Evolutionary conservation across 345 rosid species (phyloP).

Genomic region (Pseudoturritis turrita): DNA sequence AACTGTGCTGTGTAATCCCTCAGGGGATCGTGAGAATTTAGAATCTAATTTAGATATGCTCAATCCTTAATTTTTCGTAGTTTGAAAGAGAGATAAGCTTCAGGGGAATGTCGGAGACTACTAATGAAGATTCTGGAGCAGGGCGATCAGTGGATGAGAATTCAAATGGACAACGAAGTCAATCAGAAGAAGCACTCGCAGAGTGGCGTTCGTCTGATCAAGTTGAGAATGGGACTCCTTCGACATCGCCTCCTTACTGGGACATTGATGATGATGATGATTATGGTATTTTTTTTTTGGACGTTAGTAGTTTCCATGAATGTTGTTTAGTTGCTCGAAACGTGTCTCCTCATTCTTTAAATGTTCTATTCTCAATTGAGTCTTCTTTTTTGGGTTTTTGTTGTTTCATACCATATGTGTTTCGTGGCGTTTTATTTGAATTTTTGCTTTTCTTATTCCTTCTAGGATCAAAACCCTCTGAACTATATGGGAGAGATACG

Average conservation of each 20-base stretch:
- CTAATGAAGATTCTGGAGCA: constrained; percentile 61
- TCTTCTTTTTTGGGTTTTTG: not conserved
- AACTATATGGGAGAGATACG: constrained; percentile 69
- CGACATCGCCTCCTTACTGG: constrained; percentile 88
- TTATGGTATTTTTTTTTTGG: constrained; percentile 42
- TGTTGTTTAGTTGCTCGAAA: not conserved
- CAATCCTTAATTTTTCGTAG: not conserved
- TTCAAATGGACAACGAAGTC: constrained; percentile 53
- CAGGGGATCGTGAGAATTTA: not conserved
- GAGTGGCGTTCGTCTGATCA: constrained; percentile 96
- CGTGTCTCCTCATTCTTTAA: not conserved
- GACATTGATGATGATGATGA: constrained; percentile 77
- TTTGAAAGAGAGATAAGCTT: constrained; percentile 35
- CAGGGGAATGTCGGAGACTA: constrained; percentile 63
- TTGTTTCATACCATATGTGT: not conserved
- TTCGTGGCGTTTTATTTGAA: not conserved
- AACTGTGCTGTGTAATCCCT: not conserved
- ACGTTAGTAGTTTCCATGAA: not conserved
- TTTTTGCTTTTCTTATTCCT: not conserved
- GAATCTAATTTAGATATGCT: not conserved
- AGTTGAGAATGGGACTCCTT: constrained; percentile 84
- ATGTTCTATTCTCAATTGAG: not conserved
- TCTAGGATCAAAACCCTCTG: constrained; percentile 75
- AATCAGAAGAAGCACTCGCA: constrained; percentile 71
- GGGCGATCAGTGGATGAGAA: constrained; percentile 64